A percentile compares a stretch with the other conserved stretches of the same genome.
Evolutionary conservation across 225 moss, liverwort and hornwort species (phyloP).

Genomic region (Bryoerythrophyllum caledonicum): DNA sequence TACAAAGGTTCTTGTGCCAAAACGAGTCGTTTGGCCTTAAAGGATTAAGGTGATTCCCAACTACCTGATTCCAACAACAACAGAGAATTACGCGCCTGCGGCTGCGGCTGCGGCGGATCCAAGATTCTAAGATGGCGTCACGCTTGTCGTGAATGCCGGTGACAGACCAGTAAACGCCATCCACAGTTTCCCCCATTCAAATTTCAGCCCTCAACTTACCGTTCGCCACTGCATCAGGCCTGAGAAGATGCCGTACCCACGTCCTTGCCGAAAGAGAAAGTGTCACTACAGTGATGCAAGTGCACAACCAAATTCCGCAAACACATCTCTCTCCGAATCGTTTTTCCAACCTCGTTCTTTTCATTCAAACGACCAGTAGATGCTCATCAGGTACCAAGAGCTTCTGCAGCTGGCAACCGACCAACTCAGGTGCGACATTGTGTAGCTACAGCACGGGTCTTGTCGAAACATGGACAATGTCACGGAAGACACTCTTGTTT

Average conservation of each 20-base stretch:
- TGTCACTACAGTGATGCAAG: no score
- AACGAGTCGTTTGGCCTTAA: no score
- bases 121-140: not conserved
- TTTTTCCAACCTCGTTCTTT: not conserved
- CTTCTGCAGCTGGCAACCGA: not conserved
- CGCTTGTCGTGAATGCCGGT: not conserved
- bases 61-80: no score
- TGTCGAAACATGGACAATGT: not conserved
- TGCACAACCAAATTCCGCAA: not conserved
- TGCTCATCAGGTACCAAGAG: not conserved
- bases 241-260: no score
- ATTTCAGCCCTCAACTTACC: not conserved
- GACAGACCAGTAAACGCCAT: not conserved
- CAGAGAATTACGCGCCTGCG: no score
- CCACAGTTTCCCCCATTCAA: not conserved
- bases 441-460: not conserved
- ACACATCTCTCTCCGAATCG: no score
- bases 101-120: no score
- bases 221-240: no score
- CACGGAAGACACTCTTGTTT: no score
- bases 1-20: no score
- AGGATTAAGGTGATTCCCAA: no score
- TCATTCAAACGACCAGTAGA: no score
- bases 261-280: not conserved
- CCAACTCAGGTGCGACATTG: not conserved